Evolutionary conservation across 1,284 basidiomycete species (phyloP), one percentile per base, ranked within the genome.

Genomic region (Kalmanozyma brasiliensis): DNA sequence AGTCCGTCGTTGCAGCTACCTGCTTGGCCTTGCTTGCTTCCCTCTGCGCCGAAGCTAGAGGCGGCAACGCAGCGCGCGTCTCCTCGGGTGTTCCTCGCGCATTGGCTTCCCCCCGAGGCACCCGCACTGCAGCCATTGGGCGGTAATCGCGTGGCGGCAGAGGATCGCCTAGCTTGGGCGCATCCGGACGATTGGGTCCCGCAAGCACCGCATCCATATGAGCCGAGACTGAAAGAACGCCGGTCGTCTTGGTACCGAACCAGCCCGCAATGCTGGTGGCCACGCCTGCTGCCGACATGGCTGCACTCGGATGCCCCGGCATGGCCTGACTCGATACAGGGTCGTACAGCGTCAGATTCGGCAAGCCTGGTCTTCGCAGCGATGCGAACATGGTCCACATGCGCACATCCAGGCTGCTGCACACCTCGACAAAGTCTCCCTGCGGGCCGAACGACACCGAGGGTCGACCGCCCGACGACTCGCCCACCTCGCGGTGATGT

Each of bases 361-460:
- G 78, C 43, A 55, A 52, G 19, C 73, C 72, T 9, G 73, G 68
- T 24, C 78, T 58, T 9, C 68, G 70, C 29, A 67, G 52, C 14
- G 68, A 60, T 1, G 61, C 76, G 52, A 79, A 74, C 24, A 65
- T 58, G 10, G 77, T 74, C 78, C 77, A 81, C 7, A 80, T 36
- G 6, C 75, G 68, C 34, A 77, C 68, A 49, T 81, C 78, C 7
- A 76, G 61, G 37, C 70, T 74, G 52, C 71, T 67, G 41, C 51
- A 59, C 5, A 76, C 52, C 60, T 81, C 78, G 36, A 79, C 36
- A 46, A 79, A 74, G 57, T 77, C 74, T 38, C 79, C 79, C 14
- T 69, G 52, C 11, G 46, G 17, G 41, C 73, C 76, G 32, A 79
- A 52, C 11, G 55, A 67, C 47, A 75, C 44, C 19, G 42, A 53